phyloP scores from a whole-genome alignment of 1,139 yeast genomes.

The Hansenula lynferdii region DNA sequence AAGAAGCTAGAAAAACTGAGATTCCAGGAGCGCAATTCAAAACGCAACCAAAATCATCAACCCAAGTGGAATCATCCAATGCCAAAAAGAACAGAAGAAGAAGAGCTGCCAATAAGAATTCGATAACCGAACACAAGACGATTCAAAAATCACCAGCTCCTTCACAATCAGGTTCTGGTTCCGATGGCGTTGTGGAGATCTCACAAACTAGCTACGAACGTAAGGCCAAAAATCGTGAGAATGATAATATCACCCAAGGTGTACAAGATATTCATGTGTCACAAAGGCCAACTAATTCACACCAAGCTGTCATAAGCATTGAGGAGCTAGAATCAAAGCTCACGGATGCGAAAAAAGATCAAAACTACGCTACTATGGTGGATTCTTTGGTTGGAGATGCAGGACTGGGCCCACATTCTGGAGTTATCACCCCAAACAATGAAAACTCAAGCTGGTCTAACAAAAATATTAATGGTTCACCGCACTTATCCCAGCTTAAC shows the following conservation, averaged over 20 bases:
- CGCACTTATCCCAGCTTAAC: neutral
- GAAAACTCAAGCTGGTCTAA: neutral
- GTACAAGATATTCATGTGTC: neutral
- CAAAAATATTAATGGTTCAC: neutral
- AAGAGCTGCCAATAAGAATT: neutral
- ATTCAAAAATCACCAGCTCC: no score
- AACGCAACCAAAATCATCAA: neutral
- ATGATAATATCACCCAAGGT: neutral
- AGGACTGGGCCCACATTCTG: neutral
- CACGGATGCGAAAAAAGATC: conserved; percentile 1
- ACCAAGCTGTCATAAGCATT: conserved; percentile 4
- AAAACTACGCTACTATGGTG: conserved; percentile 26
- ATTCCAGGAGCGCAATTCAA: neutral
- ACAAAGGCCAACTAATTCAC: neutral
- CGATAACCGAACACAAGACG: no score
- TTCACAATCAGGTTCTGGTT: neutral
- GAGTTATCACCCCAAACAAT: neutral
- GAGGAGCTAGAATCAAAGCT: conserved; percentile 10
- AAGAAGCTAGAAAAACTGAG: conserved; percentile 3
- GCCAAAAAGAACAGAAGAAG: conserved; percentile 2
- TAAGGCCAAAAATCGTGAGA: neutral
- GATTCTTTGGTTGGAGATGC: conserved; percentile 26
- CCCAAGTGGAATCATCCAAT: neutral
- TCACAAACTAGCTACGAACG: conserved; percentile 1
- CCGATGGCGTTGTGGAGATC: conserved; percentile 5